Evolutionary conservation across 73 alveolate species (phyloP), one percentile per base, ranked within the genome.

Genomic region (Urostyla sp.): DNA sequence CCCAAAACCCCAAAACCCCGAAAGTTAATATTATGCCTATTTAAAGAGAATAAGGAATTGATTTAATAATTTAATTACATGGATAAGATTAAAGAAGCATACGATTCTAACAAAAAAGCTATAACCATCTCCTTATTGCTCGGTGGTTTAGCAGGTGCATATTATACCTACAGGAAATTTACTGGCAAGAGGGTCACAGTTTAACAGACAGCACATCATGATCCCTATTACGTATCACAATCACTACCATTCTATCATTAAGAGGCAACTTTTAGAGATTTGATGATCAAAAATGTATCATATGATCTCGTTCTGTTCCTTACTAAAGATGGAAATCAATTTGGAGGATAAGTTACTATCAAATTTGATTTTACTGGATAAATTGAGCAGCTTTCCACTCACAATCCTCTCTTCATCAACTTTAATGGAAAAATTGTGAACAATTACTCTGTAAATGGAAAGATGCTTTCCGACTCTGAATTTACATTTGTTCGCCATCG

Each of bases 351-450:
- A 31, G 53, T 75, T 10, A 54, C 13, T 2, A 50, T 84, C 13
- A 50, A 66, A 15, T 89, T 89, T 61, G 55, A 77, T 7, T 30
- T 74, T 16, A 60, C 24, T 4, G 75, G 52, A 32, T 53, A 35
- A 15, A 40, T 20, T 10, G 84, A 50, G 8, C 81, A 74, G 30
- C 56, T 77, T 23, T 89, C n/a, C n/a, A n/a, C n/a, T n/a, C n/a
- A n/a, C n/a, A n/a, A n/a, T n/a, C n/a, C n/a, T n/a, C n/a, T n/a
- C n/a, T n/a, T 78, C 67, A 59, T 94, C 13, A 96, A 94, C 79
- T 94, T 84, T 57, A 67, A 87, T 52, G 98, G 98, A 11, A 45
- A 72, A 49, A 80, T 78, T 11, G 75, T 94, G 0, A 49, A 72
- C 3, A 69, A 80, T 44, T 27, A 91, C 37, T 46, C 46, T n/a